Evolutionary conservation across 2,329 filamentous ascomycete species (phyloP), one percentile per base, ranked within the genome.

Genomic region (Botrytis galanthina): DNA sequence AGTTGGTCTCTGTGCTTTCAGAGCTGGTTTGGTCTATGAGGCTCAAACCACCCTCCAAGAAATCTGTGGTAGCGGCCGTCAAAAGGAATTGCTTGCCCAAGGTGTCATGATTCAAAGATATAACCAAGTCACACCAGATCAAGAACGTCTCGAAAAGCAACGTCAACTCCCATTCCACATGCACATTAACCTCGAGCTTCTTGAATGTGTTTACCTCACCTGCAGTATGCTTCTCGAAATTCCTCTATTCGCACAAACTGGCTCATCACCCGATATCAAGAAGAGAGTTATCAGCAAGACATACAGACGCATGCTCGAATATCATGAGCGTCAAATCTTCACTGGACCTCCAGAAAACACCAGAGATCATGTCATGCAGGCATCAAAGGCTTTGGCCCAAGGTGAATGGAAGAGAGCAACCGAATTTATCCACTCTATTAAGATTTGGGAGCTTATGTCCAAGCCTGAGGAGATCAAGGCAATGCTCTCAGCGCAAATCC

Each of bases 211-310:
- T 75, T 99, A 99, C 86, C 89, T 99, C 74, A 98, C 96, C 69
- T 98, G 95, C 87, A 98, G 94, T 85, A 99, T 99, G 96, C 92
- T 99, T 77, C 90, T 99, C 73, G 96, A 99, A 86, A 98, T 99
- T 76, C 96, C 96, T 75, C 91, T 98, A 64, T 91, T 99, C 78
- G 97, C 96, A 67, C 96, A 98, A 84, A 97, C 95, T 51, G 96
- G 96, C 77, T 98, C 95, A 12, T 96, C 95, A 35, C 97, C 96
- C 20, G 96, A 99, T 82, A 90, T 98, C 83, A 97, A 94, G 89
- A 98, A 98, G 89, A 91, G 95, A 76, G 90, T 98, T 80, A 98
- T 99, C 83, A 98, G 95, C 88, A 99, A 99, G 89, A 98, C 96
- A 4, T 99, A 98, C 88, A 93, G 96, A 80, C 94, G 96, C 78